Base-by-base conservation (phyloP, 768 basidiomycete genomes). In the Boletus subparvulus region DNA sequence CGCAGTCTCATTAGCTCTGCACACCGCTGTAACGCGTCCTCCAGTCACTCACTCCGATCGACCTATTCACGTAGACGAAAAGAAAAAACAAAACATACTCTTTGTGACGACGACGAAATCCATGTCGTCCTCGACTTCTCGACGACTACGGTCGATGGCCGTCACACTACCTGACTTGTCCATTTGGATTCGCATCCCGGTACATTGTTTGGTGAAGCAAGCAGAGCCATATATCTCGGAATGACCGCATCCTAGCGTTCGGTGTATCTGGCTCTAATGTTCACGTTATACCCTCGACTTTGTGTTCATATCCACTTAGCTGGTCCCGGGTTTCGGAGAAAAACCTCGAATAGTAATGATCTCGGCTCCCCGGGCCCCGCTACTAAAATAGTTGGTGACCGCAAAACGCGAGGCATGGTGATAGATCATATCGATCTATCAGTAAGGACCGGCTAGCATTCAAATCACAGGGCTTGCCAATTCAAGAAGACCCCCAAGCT, bases 351-450 rank as follows among this genome's bases (percentile, higher is more conserved):
- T 42, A 32, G 43, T 41, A 42, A 51, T 35, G 24, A 44, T 49
- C 45, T 54, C 48, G 46, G 41, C 30, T 32, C 21, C 16, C 35
- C 37, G 41, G n/a, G n/a, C n/a, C n/a, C n/a, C n/a, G n/a, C 2
- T 13, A 32, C 42, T 19, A 50, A 60, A 55, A 57, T 54, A 57
- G 41, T 32, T 35, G 28, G 37, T 45, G 52, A 35, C 41, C 55
- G 30, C 21, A 47, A 37, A 36, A 19, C 52, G 47, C 54, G 50
- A 24, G 44, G 42, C 53, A 47, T 14, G 43, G 49, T 5, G 57
- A 64, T 61, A 51, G 52, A 62, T 57, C 51, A 51, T 55, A 66
- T 65, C 66, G 48, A 65, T 66, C 52, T 58, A 44, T 45, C 33
- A 32, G 50, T 35, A 21, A 21, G 21, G 21, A 21, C 26, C 26